These are phyloP conservation scores for Boletales sp. DNA, from an alignment of 768 basidiomycete species.

Conservation along the genomic window DNA sequence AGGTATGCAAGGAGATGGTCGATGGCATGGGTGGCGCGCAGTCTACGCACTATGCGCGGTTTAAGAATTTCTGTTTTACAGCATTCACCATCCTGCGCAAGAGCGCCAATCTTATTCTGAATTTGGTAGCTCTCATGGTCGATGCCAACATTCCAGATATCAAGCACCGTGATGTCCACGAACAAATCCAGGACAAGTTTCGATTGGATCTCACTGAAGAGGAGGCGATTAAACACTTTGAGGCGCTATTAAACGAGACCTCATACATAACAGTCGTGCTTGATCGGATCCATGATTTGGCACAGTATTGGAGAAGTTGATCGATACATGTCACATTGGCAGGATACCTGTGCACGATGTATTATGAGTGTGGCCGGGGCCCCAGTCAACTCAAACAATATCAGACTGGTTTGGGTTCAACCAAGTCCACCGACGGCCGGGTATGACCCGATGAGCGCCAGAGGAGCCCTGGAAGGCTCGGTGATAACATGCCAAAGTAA, in stretches of 20 bases:
- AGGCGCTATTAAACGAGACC: slow-evolving; percentile 89
- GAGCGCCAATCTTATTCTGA: slow-evolving; percentile 95
- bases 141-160: slow-evolving; percentile 98
- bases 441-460: too few species aligned
- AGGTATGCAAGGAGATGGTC: slow-evolving; percentile 99
- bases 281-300: slow-evolving; percentile 89
- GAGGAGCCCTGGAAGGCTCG: too few species aligned
- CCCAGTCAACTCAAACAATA: too few species aligned
- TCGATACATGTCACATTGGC: background rate
- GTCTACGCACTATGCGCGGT: slow-evolving; percentile 92
- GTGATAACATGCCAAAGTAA: too few species aligned
- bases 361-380: background rate
- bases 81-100: slow-evolving; percentile 95
- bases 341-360: background rate
- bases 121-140: slow-evolving; percentile 94
- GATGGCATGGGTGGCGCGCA: slow-evolving; percentile 99
- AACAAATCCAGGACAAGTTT: slow-evolving; percentile 96
- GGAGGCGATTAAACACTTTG: slow-evolving; percentile 96
- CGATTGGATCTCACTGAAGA: slow-evolving; percentile 91
- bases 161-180: slow-evolving; percentile 83
- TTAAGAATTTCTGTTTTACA: slow-evolving; percentile 97
- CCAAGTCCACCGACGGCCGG: too few species aligned
- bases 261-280: slow-evolving; percentile 91
- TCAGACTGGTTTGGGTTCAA: too few species aligned
- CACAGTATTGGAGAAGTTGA: slow-evolving; percentile 84